phyloP scores from a whole-genome alignment of 306 rosid genomes.

The Cucurbita argyrosperma region DNA sequence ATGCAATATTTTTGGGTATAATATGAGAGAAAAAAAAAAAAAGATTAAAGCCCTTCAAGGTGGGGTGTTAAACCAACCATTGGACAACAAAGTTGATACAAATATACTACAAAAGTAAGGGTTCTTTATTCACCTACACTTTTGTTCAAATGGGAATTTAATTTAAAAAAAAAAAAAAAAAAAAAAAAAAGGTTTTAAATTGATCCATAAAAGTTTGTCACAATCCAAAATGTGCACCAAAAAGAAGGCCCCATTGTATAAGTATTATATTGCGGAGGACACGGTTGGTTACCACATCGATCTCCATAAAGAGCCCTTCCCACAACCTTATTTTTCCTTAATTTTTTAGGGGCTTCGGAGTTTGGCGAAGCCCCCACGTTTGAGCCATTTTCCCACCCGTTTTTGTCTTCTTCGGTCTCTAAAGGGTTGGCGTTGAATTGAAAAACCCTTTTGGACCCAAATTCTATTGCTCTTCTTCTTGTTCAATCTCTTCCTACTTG shows the following conservation, averaged over 20 bases:
- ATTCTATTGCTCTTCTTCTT: background rate
- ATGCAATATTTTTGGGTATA: background rate
- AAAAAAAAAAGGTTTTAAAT: background rate
- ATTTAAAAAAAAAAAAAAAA: background rate
- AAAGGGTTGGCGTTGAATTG: background rate
- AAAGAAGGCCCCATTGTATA: background rate
- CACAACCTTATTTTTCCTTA: background rate
- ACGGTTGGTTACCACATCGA: background rate
- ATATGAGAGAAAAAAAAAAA: background rate
- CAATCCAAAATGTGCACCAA: background rate
- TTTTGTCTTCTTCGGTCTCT: background rate
- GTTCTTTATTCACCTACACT: background rate
- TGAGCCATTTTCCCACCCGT: background rate
- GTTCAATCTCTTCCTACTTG: background rate
- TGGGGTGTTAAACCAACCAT: too few relatives aligned
- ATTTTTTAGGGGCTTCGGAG: background rate
- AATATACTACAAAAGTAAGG: background rate
- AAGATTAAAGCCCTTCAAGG: background rate
- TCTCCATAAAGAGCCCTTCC: background rate
- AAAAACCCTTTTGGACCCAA: background rate
- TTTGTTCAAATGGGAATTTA: background rate
- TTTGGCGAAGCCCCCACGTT: background rate
- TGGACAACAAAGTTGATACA: too few relatives aligned
- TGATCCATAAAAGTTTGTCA: background rate
- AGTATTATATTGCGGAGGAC: background rate